Evolutionary conservation across 2,329 filamentous ascomycete genomes (phyloP).

Genomic region (Cytospora mali): DNA sequence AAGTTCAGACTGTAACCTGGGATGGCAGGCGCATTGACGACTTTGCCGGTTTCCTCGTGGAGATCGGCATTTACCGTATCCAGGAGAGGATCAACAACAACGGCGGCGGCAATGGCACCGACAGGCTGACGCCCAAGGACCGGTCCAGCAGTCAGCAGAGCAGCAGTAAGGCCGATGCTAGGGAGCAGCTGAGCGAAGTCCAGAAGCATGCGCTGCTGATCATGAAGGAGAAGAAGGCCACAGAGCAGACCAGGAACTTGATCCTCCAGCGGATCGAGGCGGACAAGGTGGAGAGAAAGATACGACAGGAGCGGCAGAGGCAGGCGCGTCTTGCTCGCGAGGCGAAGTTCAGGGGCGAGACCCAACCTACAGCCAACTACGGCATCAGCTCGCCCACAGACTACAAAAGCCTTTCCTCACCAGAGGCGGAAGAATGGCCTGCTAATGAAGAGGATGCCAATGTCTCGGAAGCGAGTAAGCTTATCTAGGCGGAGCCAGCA

Average conservation of each 20-base stretch:
- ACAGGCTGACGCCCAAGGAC: constrained; percentile 10
- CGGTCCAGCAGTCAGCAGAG: background rate
- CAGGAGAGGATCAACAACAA: background rate
- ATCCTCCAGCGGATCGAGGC: constrained; percentile 29
- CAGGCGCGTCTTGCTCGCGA: background rate
- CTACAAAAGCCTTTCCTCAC: no score
- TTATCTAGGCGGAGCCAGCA: no score
- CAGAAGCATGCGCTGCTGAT: constrained; percentile 25
- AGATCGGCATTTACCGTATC: constrained; percentile 20
- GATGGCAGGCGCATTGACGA: constrained; percentile 30
- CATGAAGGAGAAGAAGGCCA: constrained; percentile 24
- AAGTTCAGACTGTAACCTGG: constrained; percentile 23
- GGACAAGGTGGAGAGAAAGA: constrained; percentile 26
- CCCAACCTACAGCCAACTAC: background rate
- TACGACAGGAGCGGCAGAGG: constrained; percentile 13
- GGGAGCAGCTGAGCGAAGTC: constrained; percentile 22
- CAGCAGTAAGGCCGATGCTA: background rate
- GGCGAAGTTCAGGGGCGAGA: background rate
- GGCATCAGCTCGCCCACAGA: constrained; percentile 10
- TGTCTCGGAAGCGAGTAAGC: no score
- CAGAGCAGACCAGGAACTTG: constrained; percentile 16
- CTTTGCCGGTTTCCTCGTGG: constrained; percentile 26
- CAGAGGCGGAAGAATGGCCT: no score
- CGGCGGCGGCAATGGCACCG: background rate
- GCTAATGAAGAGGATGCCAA: no score